These are phyloP conservation scores for Mycosphaerelloides madeirae DNA, from an alignment of 2,329 filamentous ascomycete species.

Conservation along the genomic window DNA sequence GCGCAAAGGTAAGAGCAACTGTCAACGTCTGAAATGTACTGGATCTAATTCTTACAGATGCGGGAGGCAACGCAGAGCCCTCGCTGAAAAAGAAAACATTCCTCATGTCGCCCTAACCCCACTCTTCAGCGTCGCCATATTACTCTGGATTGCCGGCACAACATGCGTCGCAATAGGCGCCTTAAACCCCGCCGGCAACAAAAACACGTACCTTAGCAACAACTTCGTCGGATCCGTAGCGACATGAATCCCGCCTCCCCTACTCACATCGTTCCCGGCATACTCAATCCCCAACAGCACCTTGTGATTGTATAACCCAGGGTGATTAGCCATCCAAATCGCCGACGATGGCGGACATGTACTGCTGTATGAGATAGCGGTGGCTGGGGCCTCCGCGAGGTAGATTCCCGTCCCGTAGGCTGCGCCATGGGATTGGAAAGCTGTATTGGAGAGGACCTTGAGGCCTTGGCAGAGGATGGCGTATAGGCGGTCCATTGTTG, in stretches of 20 bases:
- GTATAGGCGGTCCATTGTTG: conserved; percentile 5
- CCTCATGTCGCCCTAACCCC: background rate
- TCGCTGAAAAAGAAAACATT: too few species aligned
- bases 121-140: conserved; percentile 2
- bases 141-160: conserved; percentile 3
- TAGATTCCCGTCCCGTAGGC: conserved; percentile 5
- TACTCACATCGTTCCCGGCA: conserved; percentile 1
- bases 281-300: conserved; percentile 10
- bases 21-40: too few species aligned
- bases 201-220: conserved; percentile 4
- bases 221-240: conserved; percentile 6
- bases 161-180: conserved; percentile 6
- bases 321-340: conserved; percentile 1
- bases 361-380: conserved; percentile 2
- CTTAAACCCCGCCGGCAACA: conserved; percentile 2
- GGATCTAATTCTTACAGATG: too few species aligned
- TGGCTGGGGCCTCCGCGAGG: conserved; percentile 4
- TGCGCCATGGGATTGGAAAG: conserved; percentile 5
- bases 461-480: conserved; percentile 8
- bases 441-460: conserved; percentile 5
- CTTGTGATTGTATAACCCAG: conserved; percentile 1
- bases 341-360: background rate
- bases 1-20: too few species aligned
- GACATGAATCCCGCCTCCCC: conserved; percentile 6
- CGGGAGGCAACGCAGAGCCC: too few species aligned